Base-by-base conservation (phyloP, 768 basidiomycete genomes). In the Podaxis sp. region DNA sequence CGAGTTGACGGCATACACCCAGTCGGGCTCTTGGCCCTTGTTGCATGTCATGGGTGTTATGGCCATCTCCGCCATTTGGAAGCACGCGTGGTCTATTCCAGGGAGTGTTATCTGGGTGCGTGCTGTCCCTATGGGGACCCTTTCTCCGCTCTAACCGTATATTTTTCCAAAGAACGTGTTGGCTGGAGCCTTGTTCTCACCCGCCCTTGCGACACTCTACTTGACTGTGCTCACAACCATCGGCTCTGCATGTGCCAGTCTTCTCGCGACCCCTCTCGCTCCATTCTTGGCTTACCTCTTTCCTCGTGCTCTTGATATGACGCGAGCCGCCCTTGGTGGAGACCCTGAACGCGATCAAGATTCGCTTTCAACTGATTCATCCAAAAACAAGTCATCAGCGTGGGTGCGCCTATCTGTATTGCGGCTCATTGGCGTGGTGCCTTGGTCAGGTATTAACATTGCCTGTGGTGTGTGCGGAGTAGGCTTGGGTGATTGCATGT, bases 361-460 rank as follows among this genome's bases (percentile, higher is more conserved):
- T 42, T n/a, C 42, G 42, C 68, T 72, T 65, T 76, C 77, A 62
- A 68, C 66, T 40, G 69, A 65, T 61, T 55, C 61, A 57, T 62
- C 61, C 32, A 70, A 72, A 62, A 69, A 69, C 56, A 74, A 71
- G 59, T 78, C 81, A 5, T 73, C 80, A 9, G 73, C 87, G 2
- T 97, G 95, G 95, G 87, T 94, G 47, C 85, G 94, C 42, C 77
- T 97, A 47, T 88, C 93, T 2, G 83, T 96, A 61, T 82, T 98
- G 63, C 86, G 95, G 52, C 86, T 96, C 61, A 84, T 96, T 67
- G 95, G 95, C 18, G 85, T 98, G 57, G 93, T 97, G 3, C 95
- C 95, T 4, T 98, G 95, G 95, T 93, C 91, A 60, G 94, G 93
- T 61, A 93, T 98, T 79, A 98, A 98, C 72, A 90, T 98, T 61